These are phyloP conservation scores for Tetracentron sinense DNA, from an alignment of 164 flowering plant species.

Conservation along the genomic window DNA sequence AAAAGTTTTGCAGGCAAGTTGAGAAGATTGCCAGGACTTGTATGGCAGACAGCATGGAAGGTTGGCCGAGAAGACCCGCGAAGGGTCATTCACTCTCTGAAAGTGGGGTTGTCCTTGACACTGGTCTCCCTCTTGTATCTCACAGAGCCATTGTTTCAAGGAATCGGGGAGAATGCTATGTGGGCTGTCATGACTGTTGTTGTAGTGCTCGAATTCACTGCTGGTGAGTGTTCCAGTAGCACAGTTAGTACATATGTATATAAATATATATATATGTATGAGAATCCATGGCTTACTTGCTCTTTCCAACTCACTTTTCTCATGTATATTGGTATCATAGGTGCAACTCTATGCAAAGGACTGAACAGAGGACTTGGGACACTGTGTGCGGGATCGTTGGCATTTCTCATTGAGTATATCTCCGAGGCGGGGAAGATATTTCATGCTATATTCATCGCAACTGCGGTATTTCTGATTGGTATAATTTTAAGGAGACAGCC, in stretches of 20 bases:
- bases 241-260: too few relatives aligned
- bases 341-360: conserved; percentile 91
- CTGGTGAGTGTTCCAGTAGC: conserved; percentile 52
- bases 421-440: conserved; percentile 47
- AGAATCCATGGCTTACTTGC: too few relatives aligned
- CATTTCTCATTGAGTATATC: conserved; percentile 62
- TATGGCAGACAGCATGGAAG: conserved; percentile 34
- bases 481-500: too few relatives aligned
- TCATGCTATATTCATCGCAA: conserved; percentile 67
- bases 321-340: conserved; percentile 19
- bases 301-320: too few relatives aligned
- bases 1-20: conserved; percentile 12
- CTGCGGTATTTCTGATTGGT: conserved; percentile 74
- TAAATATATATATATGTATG: too few relatives aligned
- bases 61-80: conserved; percentile 77
- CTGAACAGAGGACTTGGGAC: conserved; percentile 90
- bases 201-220: conserved; percentile 92
- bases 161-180: conserved; percentile 68
- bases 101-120: conserved; percentile 78
- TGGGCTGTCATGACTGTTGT: conserved; percentile 99
- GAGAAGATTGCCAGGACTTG: conserved; percentile 20
- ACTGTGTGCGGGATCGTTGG: conserved; percentile 71
- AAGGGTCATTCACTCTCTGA: conserved; percentile 68
- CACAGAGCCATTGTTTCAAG: conserved; percentile 68
- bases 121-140: conserved; percentile 74